Conservation (phyloP, 495 filamentous ascomycete species). For the Penicillium diatomitis region DNA sequence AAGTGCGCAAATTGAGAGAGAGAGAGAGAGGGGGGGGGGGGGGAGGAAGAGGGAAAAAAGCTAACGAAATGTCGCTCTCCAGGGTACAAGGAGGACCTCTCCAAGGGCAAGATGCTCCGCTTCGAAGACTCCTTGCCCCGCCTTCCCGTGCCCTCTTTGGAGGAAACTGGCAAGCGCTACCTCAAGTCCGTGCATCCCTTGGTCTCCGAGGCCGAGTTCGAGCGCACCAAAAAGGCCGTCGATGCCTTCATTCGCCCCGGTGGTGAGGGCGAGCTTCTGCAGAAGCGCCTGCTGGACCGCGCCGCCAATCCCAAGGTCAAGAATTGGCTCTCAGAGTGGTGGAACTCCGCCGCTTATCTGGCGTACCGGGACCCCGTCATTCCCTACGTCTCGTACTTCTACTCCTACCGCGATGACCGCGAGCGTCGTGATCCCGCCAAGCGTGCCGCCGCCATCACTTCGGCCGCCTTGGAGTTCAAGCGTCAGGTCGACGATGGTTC, state of each 20-base stretch:
- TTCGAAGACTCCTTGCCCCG: slow-evolving; percentile 93
- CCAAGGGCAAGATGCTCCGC: slow-evolving; percentile 86
- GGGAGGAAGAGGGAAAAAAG: no score
- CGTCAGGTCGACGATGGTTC: slow-evolving; percentile 73
- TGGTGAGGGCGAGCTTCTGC: slow-evolving; percentile 72
- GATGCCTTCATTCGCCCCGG: slow-evolving; percentile 74
- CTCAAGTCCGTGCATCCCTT: slow-evolving; percentile 85
- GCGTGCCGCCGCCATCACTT: slow-evolving; percentile 83
- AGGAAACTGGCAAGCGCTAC: slow-evolving; percentile 88
- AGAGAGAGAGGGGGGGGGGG: no score
- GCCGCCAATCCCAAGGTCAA: slow-evolving; percentile 74
- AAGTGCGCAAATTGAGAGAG: no score
- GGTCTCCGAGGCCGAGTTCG: slow-evolving; percentile 61
- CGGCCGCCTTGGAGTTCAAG: slow-evolving; percentile 85
- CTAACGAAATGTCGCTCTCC: neutral
- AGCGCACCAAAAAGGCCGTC: slow-evolving; percentile 71
- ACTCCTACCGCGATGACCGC: slow-evolving; percentile 92
- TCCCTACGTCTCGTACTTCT: slow-evolving; percentile 99
- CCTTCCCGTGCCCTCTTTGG: slow-evolving; percentile 83
- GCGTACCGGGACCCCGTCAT: slow-evolving; percentile 91
- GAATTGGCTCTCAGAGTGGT: slow-evolving; percentile 98
- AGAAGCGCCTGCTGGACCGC: slow-evolving; percentile 76
- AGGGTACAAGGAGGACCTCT: slow-evolving; percentile 89
- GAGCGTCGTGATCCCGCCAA: slow-evolving; percentile 79
- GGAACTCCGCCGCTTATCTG: slow-evolving; percentile 90